Base-by-base conservation (phyloP, 495 filamentous ascomycete species). In the Talaromyces borbonicus region DNA sequence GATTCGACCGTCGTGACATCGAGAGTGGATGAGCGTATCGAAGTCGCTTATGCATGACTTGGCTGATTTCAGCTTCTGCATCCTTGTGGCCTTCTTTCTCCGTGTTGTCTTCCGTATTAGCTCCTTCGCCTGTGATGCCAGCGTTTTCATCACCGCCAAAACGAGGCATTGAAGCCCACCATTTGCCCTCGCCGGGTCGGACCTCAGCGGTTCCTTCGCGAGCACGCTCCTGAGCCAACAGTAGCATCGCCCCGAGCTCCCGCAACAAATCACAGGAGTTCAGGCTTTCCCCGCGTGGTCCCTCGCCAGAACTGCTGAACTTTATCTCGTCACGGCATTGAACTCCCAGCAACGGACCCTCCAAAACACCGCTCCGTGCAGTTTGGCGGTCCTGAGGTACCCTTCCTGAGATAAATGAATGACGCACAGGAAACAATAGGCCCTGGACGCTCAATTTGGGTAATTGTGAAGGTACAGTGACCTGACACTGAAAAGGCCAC, bases 171-270 rank as follows among this genome's bases (percentile, higher is more conserved):
- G 65, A 78, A 2, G 81, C 78, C 86, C 87, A 95, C 87, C 89
- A 95, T 49, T 81, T 74, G 3, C 77, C 81, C 45, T 87, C 80
- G 2, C 86, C 86, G 5, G 85, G 74, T 19, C 67, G 71, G 48
- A 74, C 68, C 57, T 93, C 85, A 5, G 54, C 48, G 40, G 67
- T 72, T 5, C 83, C 83, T 57, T 92, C 77, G 24, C 88, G 74
- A 9, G 80, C 77, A 23, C 89, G 78, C 57, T 93, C 85, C 63
- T 95, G 88, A 0, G 87, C 89, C 7, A 87, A 74, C 29, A 88
- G 68, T 6, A 95, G 69, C 52, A 87, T 76, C 8, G 77, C 78
- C 8, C 85, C 75, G 2, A 90, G 63, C 54, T 95, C 89, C 12
- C 83, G 73, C 15, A 82, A 75, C 12, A 87, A 60, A 56, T 92